Percentiles rank a stretch among this genome's conserved stretches.
phyloP scores from a whole-genome alignment of 2,329 filamentous ascomycete species.

The Daldinia eschscholtzii region DNA sequence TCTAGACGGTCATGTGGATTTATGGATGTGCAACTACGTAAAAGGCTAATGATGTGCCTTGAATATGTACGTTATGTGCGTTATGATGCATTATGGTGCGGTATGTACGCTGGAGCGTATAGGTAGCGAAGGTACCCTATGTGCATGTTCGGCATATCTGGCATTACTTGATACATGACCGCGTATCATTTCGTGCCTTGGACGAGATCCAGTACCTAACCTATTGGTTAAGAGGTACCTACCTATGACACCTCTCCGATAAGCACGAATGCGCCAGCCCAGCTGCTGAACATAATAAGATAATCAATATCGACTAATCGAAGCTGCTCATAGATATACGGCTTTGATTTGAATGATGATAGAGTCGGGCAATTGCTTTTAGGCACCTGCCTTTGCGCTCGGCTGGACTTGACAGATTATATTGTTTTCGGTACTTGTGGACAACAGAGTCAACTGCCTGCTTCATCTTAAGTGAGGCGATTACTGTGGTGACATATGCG shows the following conservation, averaged over 20 bases:
- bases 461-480: constrained; percentile 26
- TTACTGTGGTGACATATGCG: not conserved
- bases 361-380: constrained; percentile 39
- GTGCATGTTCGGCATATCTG: not conserved
- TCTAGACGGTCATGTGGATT: constrained; percentile 31
- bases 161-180: not conserved
- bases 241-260: not conserved
- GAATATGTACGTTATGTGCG: not conserved
- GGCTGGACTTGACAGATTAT: constrained; percentile 16
- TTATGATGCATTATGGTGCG: not conserved
- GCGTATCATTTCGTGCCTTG: not conserved
- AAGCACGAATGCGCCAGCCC: constrained; percentile 5
- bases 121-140: not conserved
- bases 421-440: constrained; percentile 32
- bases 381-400: constrained; percentile 33
- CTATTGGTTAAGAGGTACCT: not conserved
- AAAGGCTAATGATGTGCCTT: not conserved
- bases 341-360: constrained; percentile 25
- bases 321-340: constrained; percentile 15
- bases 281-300: not conserved
- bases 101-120: no score
- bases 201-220: not conserved
- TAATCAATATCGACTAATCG: constrained; percentile 20
- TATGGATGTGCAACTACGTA: not conserved
- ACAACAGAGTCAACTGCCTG: not conserved